Base-by-base conservation (phyloP, 495 filamentous ascomycete genomes). In the Daldinia decipiens region DNA sequence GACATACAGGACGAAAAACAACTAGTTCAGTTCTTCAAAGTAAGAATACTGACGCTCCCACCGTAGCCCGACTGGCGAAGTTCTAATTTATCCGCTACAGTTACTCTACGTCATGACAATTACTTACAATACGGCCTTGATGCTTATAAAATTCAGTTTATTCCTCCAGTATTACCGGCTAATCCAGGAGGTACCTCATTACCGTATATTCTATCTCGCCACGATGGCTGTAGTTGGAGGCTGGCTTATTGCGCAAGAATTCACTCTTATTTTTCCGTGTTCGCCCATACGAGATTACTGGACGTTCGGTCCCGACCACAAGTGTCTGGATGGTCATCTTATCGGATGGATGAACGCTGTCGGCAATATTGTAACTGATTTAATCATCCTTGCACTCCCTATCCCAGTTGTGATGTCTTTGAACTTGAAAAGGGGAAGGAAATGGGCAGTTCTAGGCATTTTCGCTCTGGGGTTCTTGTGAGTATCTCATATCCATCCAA, bases 331-430 rank as follows among this genome's bases (percentile, higher is more conserved):
- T 58, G 76, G 80, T 53, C 74, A 79, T 19, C 78, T 78, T 0
- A 75, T 83, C 29, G 85, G 83, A 77, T 86, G 83, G 74, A 74
- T 80, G 61, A 87, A 84, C 72, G 81, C 81, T 3, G 79, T 78
- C 0, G 79, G 85, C 24, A 87, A 87, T 74, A 85, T 88, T 50
- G 53, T 82, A 26, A 84, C 82, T 40, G 86, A 88, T 68, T 53
- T 86, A 34, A 75, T 81, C 31, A 74, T 86, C 50, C 82, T 85
- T 40, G 29, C 84, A 0, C 81, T 88, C 45, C 87, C 87, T 0
- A 76, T 89, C 45, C 84, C 83, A 8, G 78, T 78, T 7, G 74
- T 87, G 19, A 80, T 79, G 76, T 72, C 71, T 0, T 67, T 85
- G 12, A 80, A 81, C 1, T 80, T 85, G 51, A 78, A 80, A 13